phyloP scores from a whole-genome alignment of 129 eudicot species.

The Artemisia annua region DNA sequence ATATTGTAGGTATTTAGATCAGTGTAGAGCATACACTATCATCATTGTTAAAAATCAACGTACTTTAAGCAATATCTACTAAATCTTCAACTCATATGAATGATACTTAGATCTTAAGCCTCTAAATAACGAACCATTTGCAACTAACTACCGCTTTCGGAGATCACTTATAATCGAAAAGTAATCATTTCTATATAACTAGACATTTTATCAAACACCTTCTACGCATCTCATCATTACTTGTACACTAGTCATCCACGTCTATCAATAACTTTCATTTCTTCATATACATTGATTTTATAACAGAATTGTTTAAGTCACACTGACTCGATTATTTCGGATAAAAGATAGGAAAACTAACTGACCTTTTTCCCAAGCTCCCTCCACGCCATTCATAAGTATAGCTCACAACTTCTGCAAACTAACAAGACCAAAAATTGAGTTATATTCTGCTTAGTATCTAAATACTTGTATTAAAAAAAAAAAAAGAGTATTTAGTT shows the following conservation, averaged over 20 bases:
- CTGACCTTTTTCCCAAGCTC: slow-evolving; percentile 64
- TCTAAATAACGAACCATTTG: background rate
- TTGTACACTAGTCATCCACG: background rate
- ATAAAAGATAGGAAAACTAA: background rate
- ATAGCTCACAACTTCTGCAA: slow-evolving; percentile 30
- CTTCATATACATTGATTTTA: background rate
- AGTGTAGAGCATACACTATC: background rate
- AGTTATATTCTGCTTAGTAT: background rate
- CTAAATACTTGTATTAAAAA: no score
- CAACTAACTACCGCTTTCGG: background rate
- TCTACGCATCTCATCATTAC: background rate
- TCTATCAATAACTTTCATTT: background rate
- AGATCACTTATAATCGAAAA: background rate
- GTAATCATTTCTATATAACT: background rate
- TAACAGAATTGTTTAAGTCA: background rate
- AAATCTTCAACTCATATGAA: no score
- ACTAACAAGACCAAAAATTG: background rate
- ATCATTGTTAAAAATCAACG: background rate
- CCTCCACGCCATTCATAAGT: slow-evolving; percentile 85
- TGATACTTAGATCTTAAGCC: background rate
- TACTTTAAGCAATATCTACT: background rate
- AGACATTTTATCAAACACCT: slow-evolving; percentile 22
- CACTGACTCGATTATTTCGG: background rate
- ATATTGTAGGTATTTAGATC: background rate
- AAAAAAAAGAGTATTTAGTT: background rate